Conservation (phyloP, 768 basidiomycete genomes). For the Pulveroboletus frians region DNA sequence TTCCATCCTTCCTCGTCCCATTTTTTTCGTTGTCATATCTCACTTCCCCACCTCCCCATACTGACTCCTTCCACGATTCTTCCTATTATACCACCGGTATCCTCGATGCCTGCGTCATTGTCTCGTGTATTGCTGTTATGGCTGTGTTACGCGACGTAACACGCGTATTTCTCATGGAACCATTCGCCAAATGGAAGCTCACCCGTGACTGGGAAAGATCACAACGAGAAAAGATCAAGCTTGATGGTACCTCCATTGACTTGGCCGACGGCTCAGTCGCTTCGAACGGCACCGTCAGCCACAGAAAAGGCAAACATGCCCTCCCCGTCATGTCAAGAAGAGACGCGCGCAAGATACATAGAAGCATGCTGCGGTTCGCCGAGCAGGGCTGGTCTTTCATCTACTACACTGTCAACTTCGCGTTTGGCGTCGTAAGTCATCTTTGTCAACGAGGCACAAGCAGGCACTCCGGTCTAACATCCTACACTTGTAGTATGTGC, state of each 20-base stretch:
- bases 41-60: slow-evolving; percentile 44
- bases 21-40: slow-evolving; percentile 76
- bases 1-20: slow-evolving; percentile 53
- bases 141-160: slow-evolving; percentile 78
- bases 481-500: slow-evolving; percentile 60
- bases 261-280: slow-evolving; percentile 18
- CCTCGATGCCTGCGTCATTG: slow-evolving; percentile 72
- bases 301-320: slow-evolving; percentile 20
- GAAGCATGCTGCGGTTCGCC: slow-evolving; percentile 80
- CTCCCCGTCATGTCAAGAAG: slow-evolving; percentile 30
- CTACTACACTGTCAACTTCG: slow-evolving; percentile 76
- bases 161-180: slow-evolving; percentile 70
- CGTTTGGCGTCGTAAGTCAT: slow-evolving; percentile 74
- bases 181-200: slow-evolving; percentile 77
- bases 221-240: slow-evolving; percentile 15
- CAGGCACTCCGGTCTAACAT: slow-evolving; percentile 4
- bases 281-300: slow-evolving; percentile 30
- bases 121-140: slow-evolving; percentile 82
- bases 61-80: slow-evolving; percentile 71
- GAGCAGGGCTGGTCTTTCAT: slow-evolving; percentile 91
- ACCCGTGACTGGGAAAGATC: slow-evolving; percentile 42
- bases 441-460: slow-evolving; percentile 6
- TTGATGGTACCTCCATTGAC: slow-evolving; percentile 24
- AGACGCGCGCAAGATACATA: slow-evolving; percentile 58
- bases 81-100: slow-evolving; percentile 68